Percentiles rank a stretch among this genome's conserved stretches.
Conservation (phyloP, 164 flowering plant genomes). For the Vitis amurensis region DNA sequence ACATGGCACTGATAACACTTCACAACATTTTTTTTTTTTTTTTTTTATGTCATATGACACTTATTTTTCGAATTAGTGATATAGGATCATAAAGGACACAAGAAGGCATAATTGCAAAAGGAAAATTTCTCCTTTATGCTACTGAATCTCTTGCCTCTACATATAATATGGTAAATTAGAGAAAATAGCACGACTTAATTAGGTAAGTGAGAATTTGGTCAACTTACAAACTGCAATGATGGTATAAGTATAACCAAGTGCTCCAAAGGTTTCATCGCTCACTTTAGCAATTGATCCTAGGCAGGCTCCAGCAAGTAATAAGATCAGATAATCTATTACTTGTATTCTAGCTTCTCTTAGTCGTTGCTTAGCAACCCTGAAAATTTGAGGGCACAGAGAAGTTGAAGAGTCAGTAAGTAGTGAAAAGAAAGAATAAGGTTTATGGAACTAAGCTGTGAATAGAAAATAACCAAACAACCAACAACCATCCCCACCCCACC, state of each 20-base stretch:
- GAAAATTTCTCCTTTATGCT: no score
- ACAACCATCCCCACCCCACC: no score
- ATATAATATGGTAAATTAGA: background rate
- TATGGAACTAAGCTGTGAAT: background rate
- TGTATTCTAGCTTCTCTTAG: conserved; percentile 79
- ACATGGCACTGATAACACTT: no score
- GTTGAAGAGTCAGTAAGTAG: conserved; percentile 7
- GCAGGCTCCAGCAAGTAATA: conserved; percentile 94
- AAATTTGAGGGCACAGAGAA: background rate
- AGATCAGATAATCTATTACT: conserved; percentile 77
- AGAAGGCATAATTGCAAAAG: background rate
- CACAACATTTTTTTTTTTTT: no score
- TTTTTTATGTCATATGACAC: background rate
- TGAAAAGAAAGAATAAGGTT: background rate
- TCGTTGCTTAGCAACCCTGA: conserved; percentile 86
- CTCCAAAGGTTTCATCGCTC: conserved; percentile 83
- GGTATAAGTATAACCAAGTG: conserved; percentile 76
- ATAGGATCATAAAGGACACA: background rate
- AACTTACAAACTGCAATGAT: conserved; percentile 95
- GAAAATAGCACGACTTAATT: background rate
- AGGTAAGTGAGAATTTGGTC: background rate
- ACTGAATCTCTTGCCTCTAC: no score
- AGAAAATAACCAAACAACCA: background rate
- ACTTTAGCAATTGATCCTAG: conserved; percentile 81
- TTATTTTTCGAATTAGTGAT: background rate